These are phyloP conservation scores for Cercospora berteroae DNA, from an alignment of 2,329 filamentous ascomycete genomes.

Conservation along the genomic window DNA sequence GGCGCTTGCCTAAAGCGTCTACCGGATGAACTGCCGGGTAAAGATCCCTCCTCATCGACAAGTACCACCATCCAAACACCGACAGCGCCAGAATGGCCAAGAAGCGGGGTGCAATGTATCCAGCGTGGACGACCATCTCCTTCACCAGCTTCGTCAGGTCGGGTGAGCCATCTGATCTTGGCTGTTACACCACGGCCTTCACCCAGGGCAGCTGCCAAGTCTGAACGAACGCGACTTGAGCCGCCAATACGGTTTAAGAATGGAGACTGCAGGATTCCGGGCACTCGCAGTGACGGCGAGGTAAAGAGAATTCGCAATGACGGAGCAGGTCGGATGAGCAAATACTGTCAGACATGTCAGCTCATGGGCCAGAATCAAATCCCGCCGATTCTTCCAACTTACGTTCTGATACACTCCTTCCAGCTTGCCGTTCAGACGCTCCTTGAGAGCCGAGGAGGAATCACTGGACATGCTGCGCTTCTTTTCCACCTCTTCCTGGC, in stretches of 20 bases:
- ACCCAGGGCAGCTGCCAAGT: conserved; percentile 59
- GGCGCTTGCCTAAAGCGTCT: conserved; percentile 39
- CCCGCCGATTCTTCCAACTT: conserved; percentile 32
- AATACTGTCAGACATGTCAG: conserved; percentile 39
- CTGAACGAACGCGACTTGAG: conserved; percentile 52
- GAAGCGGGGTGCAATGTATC: conserved; percentile 74
- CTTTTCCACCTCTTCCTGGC: conserved; percentile 33
- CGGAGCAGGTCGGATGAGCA: conserved; percentile 49
- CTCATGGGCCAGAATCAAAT: not conserved
- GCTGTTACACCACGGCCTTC: conserved; percentile 71
- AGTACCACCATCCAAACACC: conserved; percentile 79
- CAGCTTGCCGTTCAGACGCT: conserved; percentile 43
- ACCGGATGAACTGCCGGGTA: conserved; percentile 23
- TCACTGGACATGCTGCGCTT: conserved; percentile 19
- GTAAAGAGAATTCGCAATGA: conserved; percentile 52
- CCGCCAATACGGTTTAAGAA: conserved; percentile 53
- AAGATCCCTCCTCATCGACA: conserved; percentile 56
- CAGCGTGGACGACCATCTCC: conserved; percentile 64
- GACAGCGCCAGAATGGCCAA: conserved; percentile 64
- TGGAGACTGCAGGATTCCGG: conserved; percentile 50
- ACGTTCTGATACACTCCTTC: conserved; percentile 59
- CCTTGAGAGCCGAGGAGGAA: conserved; percentile 19
- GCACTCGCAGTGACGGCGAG: conserved; percentile 50
- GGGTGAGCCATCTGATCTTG: conserved; percentile 67
- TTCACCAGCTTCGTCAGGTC: conserved; percentile 39